phyloP scores from a whole-genome alignment of 371 early-diverging fungal genomes.

The Rhizopus arrhizus region DNA sequence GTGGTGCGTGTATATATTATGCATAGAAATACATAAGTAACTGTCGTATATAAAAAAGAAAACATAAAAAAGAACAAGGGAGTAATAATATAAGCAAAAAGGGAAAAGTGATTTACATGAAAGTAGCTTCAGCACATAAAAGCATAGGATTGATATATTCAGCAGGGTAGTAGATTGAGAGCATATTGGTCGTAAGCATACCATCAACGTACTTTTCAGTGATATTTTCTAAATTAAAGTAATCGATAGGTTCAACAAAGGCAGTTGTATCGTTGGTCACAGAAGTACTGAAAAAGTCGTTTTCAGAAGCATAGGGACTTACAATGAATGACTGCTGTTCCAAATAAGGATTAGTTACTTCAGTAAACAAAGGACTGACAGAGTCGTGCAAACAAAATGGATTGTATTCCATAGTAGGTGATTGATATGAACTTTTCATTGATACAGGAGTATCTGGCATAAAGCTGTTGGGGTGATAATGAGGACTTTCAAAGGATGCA shows the following conservation, averaged over 20 bases:
- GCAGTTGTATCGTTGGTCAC: too few relatives aligned
- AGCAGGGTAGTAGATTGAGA: slow-evolving; percentile 1
- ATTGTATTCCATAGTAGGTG: too few relatives aligned
- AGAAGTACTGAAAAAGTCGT: too few relatives aligned
- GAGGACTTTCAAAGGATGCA: too few relatives aligned
- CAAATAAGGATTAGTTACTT: too few relatives aligned
- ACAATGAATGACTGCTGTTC: too few relatives aligned
- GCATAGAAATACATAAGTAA: neutral
- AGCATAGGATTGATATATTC: slow-evolving; percentile 13
- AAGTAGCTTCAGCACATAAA: neutral
- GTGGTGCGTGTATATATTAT: neutral
- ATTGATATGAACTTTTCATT: too few relatives aligned
- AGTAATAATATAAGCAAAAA: neutral
- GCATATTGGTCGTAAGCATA: neutral
- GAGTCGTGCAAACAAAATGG: too few relatives aligned
- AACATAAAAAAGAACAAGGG: neutral
- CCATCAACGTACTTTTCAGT: neutral
- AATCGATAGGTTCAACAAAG: neutral
- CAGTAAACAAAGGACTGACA: too few relatives aligned
- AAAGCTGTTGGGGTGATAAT: too few relatives aligned
- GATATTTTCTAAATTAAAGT: neutral
- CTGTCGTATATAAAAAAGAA: neutral
- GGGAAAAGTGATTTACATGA: neutral
- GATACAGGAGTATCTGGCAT: too few relatives aligned
- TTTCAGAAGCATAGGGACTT: too few relatives aligned